A percentile compares a stretch with the other conserved stretches of the same genome.
phyloP scores from a whole-genome alignment of 495 filamentous ascomycete species.

The Daldinia caldariorum region DNA sequence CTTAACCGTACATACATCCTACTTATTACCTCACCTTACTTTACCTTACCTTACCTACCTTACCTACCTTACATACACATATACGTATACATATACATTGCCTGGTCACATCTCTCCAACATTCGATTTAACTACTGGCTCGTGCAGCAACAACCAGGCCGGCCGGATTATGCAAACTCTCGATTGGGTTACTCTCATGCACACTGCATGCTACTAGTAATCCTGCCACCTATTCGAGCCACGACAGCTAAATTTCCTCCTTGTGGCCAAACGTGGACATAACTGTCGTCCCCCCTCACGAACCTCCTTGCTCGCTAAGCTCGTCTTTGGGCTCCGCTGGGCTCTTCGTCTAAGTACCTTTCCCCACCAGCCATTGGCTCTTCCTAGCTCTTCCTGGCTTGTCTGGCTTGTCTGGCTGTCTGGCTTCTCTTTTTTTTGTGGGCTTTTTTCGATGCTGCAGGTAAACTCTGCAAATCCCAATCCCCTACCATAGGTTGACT shows the following conservation, averaged over 20 bases:
- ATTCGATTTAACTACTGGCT: conserved; percentile 37
- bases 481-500: background rate
- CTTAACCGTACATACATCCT: background rate
- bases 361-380: conserved; percentile 44
- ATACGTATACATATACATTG: conserved; percentile 16
- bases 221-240: conserved; percentile 68
- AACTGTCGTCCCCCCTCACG: conserved; percentile 38
- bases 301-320: conserved; percentile 41
- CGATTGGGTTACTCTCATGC: conserved; percentile 62
- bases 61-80: conserved; percentile 28
- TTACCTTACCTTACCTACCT: no score
- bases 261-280: conserved; percentile 47
- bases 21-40: background rate
- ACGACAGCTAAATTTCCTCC: conserved; percentile 59
- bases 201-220: conserved; percentile 61
- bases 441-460: conserved; percentile 24
- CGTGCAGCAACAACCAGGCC: conserved; percentile 41
- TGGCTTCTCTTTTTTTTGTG: conserved; percentile 18
- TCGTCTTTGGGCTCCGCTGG: conserved; percentile 47
- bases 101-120: conserved; percentile 20
- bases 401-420: background rate
- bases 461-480: conserved; percentile 31
- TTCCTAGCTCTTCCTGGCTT: conserved; percentile 29
- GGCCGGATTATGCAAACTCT: conserved; percentile 55
- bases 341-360: conserved; percentile 26